Evolutionary conservation across 306 rosid species (phyloP).

Genomic region (Datisca glomerata): DNA sequence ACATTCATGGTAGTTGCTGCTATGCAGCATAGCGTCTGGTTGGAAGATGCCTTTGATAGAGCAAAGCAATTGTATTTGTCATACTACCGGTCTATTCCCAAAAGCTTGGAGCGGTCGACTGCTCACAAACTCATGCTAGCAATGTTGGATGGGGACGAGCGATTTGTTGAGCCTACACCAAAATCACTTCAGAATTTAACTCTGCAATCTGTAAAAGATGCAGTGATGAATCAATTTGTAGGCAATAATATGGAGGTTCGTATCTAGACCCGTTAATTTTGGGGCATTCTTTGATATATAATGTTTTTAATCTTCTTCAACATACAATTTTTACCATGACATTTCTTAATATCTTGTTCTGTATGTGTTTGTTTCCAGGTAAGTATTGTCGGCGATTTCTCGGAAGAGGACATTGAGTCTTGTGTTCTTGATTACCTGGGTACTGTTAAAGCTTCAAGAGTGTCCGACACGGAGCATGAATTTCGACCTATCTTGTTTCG

Average conservation of each 20-base stretch:
- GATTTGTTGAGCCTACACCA: constrained; percentile 96
- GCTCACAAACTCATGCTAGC: constrained; percentile 99
- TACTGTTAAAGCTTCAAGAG: constrained; percentile 49
- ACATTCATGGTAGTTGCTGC: constrained; percentile 11
- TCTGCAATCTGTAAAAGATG: constrained; percentile 75
- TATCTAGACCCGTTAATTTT: constrained; percentile 3
- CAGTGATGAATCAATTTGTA: constrained; percentile 88
- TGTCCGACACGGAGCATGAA: constrained; percentile 20
- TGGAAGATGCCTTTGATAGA: constrained; percentile 95
- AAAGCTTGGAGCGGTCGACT: constrained; percentile 98
- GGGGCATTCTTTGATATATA: too few species aligned
- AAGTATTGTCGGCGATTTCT: constrained; percentile 83
- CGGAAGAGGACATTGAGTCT: constrained; percentile 81
- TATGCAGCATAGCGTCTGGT: constrained; percentile 96
- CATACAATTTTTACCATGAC: constrained; percentile 12
- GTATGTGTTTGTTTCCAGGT: constrained; percentile 35
- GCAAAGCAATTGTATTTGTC: constrained; percentile 89
- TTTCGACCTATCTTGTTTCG: constrained; percentile 57
- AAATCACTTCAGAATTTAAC: constrained; percentile 68
- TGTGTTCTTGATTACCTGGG: constrained; percentile 96
- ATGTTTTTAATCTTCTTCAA: constrained; percentile 9
- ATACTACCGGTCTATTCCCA: constrained; percentile 91
- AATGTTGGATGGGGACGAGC: constrained; percentile 90
- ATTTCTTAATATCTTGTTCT: constrained; percentile 5
- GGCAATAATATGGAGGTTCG: constrained; percentile 97